Evolutionary conservation across 164 flowering plant species (phyloP).

Genomic region (Santalum album): DNA sequence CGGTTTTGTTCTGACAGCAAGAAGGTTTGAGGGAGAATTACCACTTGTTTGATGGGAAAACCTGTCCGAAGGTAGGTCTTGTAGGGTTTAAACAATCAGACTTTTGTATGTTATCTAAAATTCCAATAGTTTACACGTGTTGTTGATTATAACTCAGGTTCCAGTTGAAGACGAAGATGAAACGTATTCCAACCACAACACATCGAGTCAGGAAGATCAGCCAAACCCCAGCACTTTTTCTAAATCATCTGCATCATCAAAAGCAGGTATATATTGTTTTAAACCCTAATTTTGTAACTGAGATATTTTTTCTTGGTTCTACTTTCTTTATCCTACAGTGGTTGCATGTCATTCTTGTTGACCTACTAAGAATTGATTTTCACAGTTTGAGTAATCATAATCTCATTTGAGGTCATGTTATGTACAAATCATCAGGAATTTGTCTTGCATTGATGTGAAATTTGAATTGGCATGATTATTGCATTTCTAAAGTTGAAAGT

Average conservation of each 20-base stretch:
- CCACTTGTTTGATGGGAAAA: slow-evolving; percentile 11
- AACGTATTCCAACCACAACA: slow-evolving; percentile 24
- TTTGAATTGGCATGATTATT: not conserved
- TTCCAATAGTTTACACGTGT: not conserved
- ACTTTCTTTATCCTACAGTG: too few species aligned
- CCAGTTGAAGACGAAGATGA: slow-evolving; percentile 65
- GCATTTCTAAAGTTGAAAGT: not conserved
- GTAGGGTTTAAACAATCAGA: not conserved
- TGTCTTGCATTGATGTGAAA: not conserved
- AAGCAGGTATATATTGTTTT: slow-evolving; percentile 20
- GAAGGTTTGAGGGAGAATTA: slow-evolving; percentile 46
- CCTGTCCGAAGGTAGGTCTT: slow-evolving; percentile 18
- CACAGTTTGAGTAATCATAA: too few species aligned
- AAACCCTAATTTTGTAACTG: not conserved
- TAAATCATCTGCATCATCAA: slow-evolving; percentile 27
- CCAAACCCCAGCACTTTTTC: slow-evolving; percentile 19
- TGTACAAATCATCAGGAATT: too few species aligned
- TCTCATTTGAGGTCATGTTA: too few species aligned
- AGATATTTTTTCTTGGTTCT: not conserved
- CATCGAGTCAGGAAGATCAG: slow-evolving; percentile 34
- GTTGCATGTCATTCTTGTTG: too few species aligned
- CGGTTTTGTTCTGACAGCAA: slow-evolving; percentile 26
- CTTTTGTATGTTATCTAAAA: not conserved
- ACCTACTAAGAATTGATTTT: too few species aligned
- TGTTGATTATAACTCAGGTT: slow-evolving; percentile 17